Conservation (phyloP, 1,284 basidiomycete genomes). For the Irpex sp. region DNA sequence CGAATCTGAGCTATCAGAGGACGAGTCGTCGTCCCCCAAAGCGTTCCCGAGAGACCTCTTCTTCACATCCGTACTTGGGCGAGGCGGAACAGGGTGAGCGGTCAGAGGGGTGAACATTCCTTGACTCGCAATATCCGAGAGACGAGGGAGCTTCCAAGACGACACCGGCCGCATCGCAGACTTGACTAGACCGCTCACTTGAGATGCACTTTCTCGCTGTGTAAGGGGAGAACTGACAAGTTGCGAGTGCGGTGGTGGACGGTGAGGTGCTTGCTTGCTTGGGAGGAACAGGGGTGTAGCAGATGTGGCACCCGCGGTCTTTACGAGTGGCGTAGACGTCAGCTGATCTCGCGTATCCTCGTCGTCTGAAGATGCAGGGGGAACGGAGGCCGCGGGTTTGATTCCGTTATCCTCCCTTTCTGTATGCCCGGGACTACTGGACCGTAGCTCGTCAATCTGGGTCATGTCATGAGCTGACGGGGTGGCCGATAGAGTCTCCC, state of each 20-base stretch:
- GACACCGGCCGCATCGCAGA: constrained; percentile 18
- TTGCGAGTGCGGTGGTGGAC: constrained; percentile 19
- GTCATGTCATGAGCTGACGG: constrained; percentile 20
- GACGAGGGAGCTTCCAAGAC: constrained; percentile 29
- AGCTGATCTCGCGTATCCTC: neutral
- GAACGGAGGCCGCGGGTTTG: neutral
- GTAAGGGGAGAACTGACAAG: neutral
- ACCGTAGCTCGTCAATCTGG: constrained; percentile 35
- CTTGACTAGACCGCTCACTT: constrained; percentile 23
- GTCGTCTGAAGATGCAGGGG: neutral
- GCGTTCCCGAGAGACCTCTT: neutral
- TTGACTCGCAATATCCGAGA: constrained; percentile 53
- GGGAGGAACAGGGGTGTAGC: constrained; percentile 29
- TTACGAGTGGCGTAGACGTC: neutral
- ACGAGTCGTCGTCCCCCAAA: constrained; percentile 14
- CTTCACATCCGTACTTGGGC: constrained; percentile 14
- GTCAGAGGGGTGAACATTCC: constrained; percentile 31
- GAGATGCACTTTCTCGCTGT: constrained; percentile 20
- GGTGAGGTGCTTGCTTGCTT: constrained; percentile 29
- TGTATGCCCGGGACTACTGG: constrained; percentile 30
- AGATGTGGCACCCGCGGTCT: neutral
- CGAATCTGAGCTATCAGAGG: neutral
- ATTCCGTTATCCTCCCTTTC: neutral
- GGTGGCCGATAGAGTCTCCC: neutral
- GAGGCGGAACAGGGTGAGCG: constrained; percentile 16